Conservation (phyloP, 371 early-diverging fungal species). For the Batkoa obscura region DNA sequence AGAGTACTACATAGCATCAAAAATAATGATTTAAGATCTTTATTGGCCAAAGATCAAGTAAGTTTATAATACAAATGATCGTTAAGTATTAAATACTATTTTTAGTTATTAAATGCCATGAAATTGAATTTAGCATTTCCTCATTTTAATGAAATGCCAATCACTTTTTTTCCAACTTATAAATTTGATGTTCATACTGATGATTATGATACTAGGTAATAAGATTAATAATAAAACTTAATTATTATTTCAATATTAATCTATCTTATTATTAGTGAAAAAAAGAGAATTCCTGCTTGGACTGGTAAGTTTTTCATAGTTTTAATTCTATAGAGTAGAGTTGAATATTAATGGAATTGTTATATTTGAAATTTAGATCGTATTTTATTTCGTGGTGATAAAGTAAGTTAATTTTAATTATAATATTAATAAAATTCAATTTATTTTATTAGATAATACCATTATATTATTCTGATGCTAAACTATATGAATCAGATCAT, state of each 20-base stretch:
- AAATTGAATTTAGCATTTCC: conserved; percentile 41
- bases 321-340: no score
- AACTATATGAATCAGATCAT: conserved; percentile 1
- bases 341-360: no score
- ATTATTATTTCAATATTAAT: background rate
- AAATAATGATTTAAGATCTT: conserved; percentile 18
- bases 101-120: conserved; percentile 11
- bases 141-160: conserved; percentile 59
- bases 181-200: conserved; percentile 73
- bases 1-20: conserved; percentile 13
- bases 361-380: no score
- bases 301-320: background rate
- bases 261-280: conserved; percentile 31
- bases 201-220: conserved; percentile 59
- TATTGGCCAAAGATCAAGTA: conserved; percentile 10
- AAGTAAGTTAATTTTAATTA: no score
- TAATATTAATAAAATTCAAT: no score
- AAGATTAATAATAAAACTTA: background rate
- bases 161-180: conserved; percentile 81
- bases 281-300: conserved; percentile 57
- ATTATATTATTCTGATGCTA: background rate
- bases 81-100: no score
- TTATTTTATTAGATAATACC: no score
- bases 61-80: background rate
- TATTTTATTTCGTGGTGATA: no score